Conservation (phyloP, 1,139 yeast genomes). For the Candida labiduridarum region DNA sequence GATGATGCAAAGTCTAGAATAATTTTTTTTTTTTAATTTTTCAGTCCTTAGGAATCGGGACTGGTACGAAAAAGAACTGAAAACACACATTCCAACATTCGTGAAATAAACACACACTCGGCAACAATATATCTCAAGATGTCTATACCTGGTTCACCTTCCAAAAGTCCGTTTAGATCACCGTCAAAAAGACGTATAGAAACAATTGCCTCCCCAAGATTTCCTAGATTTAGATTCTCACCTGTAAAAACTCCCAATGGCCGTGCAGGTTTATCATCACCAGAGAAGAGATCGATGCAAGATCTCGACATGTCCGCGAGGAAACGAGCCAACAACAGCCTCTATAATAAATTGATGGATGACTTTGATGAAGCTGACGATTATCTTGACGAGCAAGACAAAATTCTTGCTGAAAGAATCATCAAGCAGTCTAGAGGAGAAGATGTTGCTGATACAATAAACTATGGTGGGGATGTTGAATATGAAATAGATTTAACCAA, state of each 20-base stretch:
- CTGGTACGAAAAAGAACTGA: not conserved
- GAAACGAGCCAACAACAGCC: constrained; percentile 43
- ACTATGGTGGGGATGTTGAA: constrained; percentile 35
- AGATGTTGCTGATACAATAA: constrained; percentile 9
- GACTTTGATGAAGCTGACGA: constrained; percentile 37
- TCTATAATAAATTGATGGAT: constrained; percentile 31
- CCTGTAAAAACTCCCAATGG: constrained; percentile 27
- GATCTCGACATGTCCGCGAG: constrained; percentile 55
- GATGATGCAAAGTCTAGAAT: not conserved
- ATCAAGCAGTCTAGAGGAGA: constrained; percentile 28
- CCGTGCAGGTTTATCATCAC: constrained; percentile 49
- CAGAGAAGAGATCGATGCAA: constrained; percentile 37
- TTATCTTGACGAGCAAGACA: constrained; percentile 37
- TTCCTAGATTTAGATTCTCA: constrained; percentile 5
- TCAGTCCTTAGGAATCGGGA: not conserved
- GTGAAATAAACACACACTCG: not conserved
- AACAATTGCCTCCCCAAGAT: not conserved
- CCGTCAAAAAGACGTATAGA: constrained; percentile 13
- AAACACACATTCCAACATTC: not conserved
- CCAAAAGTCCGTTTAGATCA: constrained; percentile 10
- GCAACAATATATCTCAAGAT: not conserved
- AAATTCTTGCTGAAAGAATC: constrained; percentile 47
- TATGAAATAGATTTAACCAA: constrained; percentile 30
- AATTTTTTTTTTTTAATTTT: constrained; percentile 1
- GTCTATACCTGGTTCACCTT: not conserved